Percentiles rank a stretch among this genome's conserved stretches.
These are phyloP conservation scores for Noccaea bulbosa DNA, from an alignment of 345 rosid species.

Conservation along the genomic window DNA sequence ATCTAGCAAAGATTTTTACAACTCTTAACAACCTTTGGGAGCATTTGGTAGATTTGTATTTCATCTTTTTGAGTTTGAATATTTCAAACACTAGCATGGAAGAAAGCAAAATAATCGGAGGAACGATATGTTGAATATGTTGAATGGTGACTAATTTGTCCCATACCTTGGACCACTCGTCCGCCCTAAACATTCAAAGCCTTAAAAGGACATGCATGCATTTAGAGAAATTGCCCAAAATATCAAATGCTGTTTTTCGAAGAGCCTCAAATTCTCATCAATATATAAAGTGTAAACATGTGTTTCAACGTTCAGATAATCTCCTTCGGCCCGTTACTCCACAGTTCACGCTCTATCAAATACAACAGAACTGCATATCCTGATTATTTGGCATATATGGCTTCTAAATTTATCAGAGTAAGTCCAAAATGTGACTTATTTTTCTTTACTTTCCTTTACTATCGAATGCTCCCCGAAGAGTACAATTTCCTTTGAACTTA, in stretches of 20 bases:
- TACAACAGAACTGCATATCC: slow-evolving; percentile 45
- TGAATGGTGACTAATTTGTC: too few species aligned
- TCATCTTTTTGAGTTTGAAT: not conserved
- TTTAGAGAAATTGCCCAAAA: slow-evolving; percentile 13
- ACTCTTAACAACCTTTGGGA: not conserved
- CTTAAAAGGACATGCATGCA: slow-evolving; percentile 6
- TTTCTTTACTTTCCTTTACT: not conserved
- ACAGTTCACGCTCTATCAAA: slow-evolving; percentile 17
- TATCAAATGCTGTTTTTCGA: slow-evolving; percentile 6
- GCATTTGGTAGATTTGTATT: not conserved
- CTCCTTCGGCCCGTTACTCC: not conserved
- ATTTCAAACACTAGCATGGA: slow-evolving; percentile 2
- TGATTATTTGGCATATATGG: slow-evolving; percentile 40
- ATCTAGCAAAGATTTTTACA: not conserved
- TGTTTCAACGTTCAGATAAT: not conserved
- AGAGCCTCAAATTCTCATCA: not conserved
- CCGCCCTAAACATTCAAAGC: too few species aligned
- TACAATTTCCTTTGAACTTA: not conserved
- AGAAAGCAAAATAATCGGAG: slow-evolving; percentile 13
- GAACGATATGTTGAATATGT: too few species aligned
- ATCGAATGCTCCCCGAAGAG: not conserved
- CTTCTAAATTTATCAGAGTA: slow-evolving; percentile 51
- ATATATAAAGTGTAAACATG: not conserved
- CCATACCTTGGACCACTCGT: too few species aligned
- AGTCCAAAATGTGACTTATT: not conserved